Conservation (phyloP, 2,329 filamentous ascomycete species). For the Penicillium sp. region DNA sequence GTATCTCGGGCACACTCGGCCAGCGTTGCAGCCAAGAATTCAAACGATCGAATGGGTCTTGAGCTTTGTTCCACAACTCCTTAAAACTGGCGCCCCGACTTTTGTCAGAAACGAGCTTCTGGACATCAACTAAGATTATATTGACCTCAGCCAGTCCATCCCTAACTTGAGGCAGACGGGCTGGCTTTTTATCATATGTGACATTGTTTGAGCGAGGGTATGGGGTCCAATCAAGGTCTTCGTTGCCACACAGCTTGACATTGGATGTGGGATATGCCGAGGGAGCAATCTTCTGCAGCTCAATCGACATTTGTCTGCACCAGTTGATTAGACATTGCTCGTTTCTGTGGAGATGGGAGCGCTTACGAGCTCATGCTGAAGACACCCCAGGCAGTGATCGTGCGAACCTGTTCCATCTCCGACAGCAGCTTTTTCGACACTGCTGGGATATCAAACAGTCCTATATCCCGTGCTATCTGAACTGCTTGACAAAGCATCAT, state of each 20-base stretch:
- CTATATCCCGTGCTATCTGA: slow-evolving; percentile 33
- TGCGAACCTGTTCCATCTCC: slow-evolving; percentile 22
- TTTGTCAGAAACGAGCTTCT: slow-evolving; percentile 26
- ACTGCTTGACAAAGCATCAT: slow-evolving; percentile 33
- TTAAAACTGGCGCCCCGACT: slow-evolving; percentile 5
- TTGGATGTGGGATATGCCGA: slow-evolving; percentile 19
- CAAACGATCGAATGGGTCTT: slow-evolving; percentile 22
- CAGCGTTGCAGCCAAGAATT: slow-evolving; percentile 23
- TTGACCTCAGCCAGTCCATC: slow-evolving; percentile 22
- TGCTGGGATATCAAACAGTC: slow-evolving; percentile 24
- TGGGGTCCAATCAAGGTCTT: slow-evolving; percentile 30
- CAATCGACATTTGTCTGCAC: slow-evolving; percentile 31
- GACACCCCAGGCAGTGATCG: slow-evolving; percentile 32
- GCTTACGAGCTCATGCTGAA: slow-evolving; percentile 33
- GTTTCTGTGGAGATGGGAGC: not conserved
- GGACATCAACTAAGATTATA: slow-evolving; percentile 23
- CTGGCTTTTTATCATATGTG: slow-evolving; percentile 26
- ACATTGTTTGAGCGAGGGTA: slow-evolving; percentile 34
- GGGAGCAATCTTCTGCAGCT: slow-evolving; percentile 21
- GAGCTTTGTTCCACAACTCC: slow-evolving; percentile 20
- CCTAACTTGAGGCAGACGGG: slow-evolving; percentile 28
- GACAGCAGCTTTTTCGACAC: slow-evolving; percentile 12
- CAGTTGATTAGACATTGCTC: slow-evolving; percentile 9
- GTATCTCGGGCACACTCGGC: slow-evolving; percentile 17
- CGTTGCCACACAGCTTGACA: slow-evolving; percentile 14